Evolutionary conservation across 768 basidiomycete species (phyloP).

Genomic region (Boletus speciosus): DNA sequence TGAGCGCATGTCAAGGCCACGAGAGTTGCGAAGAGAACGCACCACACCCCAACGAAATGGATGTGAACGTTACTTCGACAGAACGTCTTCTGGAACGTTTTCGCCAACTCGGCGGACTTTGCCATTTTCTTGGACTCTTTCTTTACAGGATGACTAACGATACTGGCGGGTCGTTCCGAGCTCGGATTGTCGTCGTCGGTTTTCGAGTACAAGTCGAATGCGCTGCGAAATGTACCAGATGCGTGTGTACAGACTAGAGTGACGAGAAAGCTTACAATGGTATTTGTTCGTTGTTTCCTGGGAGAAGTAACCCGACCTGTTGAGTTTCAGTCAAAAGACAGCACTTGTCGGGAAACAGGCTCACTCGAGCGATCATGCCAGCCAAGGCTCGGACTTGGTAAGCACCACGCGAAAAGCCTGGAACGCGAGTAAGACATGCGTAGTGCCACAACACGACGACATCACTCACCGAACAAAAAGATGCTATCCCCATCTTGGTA

Average conservation of each 20-base stretch:
- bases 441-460: not conserved
- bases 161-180: constrained; percentile 7
- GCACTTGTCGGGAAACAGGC: not conserved
- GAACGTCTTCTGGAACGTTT: constrained; percentile 36
- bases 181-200: constrained; percentile 16
- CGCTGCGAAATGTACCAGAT: constrained; percentile 23
- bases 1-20: not conserved
- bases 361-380: constrained; percentile 42
- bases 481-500: constrained; percentile 38
- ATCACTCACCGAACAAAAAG: constrained; percentile 38
- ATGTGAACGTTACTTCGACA: constrained; percentile 33
- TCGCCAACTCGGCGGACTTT: constrained; percentile 20
- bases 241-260: not conserved
- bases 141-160: constrained; percentile 4
- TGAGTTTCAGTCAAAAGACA: not conserved
- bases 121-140: constrained; percentile 11
- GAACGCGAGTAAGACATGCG: not conserved
- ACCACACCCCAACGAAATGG: constrained; percentile 48
- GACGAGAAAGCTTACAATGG: constrained; percentile 30
- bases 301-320: constrained; percentile 41
- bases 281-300: constrained; percentile 41
- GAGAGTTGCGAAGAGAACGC: not conserved
- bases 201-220: constrained; percentile 38
- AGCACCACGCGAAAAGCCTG: constrained; percentile 48
- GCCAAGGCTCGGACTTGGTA: constrained; percentile 44